Base-by-base conservation (phyloP, 495 filamentous ascomycete species). In the Xylaria sp. region DNA sequence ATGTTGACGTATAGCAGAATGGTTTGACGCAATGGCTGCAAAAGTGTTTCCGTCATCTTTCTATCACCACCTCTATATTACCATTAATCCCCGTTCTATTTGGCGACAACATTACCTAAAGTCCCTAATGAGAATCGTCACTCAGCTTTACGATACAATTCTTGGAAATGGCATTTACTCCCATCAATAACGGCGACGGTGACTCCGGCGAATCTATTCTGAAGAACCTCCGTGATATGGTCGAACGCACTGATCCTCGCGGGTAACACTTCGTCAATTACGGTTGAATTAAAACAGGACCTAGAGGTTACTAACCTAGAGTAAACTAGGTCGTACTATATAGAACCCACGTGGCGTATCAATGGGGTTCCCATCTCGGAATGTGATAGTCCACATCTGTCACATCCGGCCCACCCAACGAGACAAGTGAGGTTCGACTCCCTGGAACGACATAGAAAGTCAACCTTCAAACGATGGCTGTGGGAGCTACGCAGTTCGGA, bases 271-370 rank as follows among this genome's bases (percentile, higher is more conserved):
- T 19, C 33, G 29, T 26, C 5, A 37, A 6, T 12, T 5, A 9
- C 11, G 12, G n/a, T 15, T 0, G 3, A 5, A 24, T 33, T 2
- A 17, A 33, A 58, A 46, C 12, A 26, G 15, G 24, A 55, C 14
- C 5, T 6, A 29, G 31, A 37, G 41, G 19, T 19, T 2, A 40
- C 31, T 65, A 21, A 65, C 50, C 6, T 17, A 19, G 1, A 57
- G 1, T 50, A 1, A n/a, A 8, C 3, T 15, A 71, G 69, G 14
- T 58, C 48, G 1, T 71, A 65, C 52, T 64, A 71, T 24, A 48
- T 71, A 31, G 61, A 71, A 35, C 69, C 69, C 19, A 71, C 69
- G 15, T 71, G 69, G 69, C 61, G 61, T 3, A 59, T 71, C 24
- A 71, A 71, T 12, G 69, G 69, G 0, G 15, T 58, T 29, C 69